These are phyloP conservation scores for Vaccinium macrocarpon DNA, from an alignment of 148 eudicot species.

Conservation along the genomic window DNA sequence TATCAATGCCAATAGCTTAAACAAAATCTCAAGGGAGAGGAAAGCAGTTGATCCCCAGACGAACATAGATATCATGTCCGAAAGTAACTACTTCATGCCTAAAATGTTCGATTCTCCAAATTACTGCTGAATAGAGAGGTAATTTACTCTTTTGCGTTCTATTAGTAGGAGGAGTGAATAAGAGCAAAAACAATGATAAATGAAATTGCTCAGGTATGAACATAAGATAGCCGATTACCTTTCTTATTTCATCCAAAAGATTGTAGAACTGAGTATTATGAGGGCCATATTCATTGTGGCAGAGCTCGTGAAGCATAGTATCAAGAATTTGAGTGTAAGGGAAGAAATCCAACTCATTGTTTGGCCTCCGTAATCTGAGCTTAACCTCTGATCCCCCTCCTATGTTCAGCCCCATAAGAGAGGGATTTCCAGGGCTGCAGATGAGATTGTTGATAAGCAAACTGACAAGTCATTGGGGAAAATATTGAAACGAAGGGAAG, in stretches of 20 bases:
- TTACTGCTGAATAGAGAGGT: not conserved
- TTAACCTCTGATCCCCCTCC: constrained; percentile 75
- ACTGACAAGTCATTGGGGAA: not conserved
- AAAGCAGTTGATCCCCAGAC: not conserved
- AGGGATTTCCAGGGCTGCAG: constrained; percentile 70
- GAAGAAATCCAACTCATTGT: constrained; percentile 72
- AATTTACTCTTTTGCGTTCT: not conserved
- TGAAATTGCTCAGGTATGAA: constrained; percentile 3
- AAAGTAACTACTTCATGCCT: not conserved
- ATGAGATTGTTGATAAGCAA: not conserved
- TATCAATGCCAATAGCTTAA: not conserved
- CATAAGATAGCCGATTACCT: constrained; percentile 37
- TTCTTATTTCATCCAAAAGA: constrained; percentile 75
- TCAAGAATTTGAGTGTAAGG: constrained; percentile 68
- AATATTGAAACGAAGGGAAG: not conserved
- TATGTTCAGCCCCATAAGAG: constrained; percentile 72
- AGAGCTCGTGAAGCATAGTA: constrained; percentile 92
- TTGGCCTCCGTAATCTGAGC: constrained; percentile 67
- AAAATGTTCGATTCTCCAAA: not conserved
- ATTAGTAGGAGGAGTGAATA: not conserved
- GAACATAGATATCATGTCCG: not conserved
- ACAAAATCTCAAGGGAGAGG: not conserved
- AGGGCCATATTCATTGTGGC: constrained; percentile 77
- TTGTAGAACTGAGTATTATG: constrained; percentile 81
- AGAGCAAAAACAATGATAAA: not conserved